Conservation (phyloP, 805 yeast species). For the Candida bentonensis region DNA sequence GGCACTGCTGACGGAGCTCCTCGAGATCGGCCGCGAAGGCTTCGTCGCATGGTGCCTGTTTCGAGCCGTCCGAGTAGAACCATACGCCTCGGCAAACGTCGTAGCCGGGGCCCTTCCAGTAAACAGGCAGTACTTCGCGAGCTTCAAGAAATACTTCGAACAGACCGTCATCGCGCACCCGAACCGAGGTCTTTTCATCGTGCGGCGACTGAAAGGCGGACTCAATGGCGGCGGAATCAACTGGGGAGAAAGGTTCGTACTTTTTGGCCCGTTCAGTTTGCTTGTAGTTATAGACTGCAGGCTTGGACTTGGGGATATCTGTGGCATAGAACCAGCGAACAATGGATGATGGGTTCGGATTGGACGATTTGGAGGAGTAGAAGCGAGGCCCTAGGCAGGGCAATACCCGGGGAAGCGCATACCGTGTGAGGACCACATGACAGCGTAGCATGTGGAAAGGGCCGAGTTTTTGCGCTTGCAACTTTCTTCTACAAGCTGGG, state of each 20-base stretch:
- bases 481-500: too few relatives aligned
- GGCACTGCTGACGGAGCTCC: constrained; percentile 29
- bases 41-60: constrained; percentile 34
- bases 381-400: too few relatives aligned
- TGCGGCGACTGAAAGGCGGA: constrained; percentile 21
- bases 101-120: constrained; percentile 80
- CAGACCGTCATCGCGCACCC: constrained; percentile 70
- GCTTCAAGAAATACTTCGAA: constrained; percentile 52
- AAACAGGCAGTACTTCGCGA: constrained; percentile 50
- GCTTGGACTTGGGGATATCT: constrained; percentile 60
- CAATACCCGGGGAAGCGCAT: too few relatives aligned
- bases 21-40: constrained; percentile 47
- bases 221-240: constrained; percentile 55
- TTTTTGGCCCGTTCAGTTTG: constrained; percentile 35
- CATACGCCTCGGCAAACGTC: constrained; percentile 77
- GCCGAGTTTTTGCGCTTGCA: too few relatives aligned
- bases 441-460: too few relatives aligned
- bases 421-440: too few relatives aligned
- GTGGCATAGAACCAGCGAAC: constrained; percentile 69
- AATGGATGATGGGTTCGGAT: too few relatives aligned
- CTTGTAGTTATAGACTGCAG: constrained; percentile 40
- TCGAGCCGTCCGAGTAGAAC: constrained; percentile 43
- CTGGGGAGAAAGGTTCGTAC: constrained; percentile 51
- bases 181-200: constrained; percentile 21
- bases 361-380: too few relatives aligned